phyloP scores from a whole-genome alignment of 2,329 filamentous ascomycete species.

The Rutstroemia sp. region DNA sequence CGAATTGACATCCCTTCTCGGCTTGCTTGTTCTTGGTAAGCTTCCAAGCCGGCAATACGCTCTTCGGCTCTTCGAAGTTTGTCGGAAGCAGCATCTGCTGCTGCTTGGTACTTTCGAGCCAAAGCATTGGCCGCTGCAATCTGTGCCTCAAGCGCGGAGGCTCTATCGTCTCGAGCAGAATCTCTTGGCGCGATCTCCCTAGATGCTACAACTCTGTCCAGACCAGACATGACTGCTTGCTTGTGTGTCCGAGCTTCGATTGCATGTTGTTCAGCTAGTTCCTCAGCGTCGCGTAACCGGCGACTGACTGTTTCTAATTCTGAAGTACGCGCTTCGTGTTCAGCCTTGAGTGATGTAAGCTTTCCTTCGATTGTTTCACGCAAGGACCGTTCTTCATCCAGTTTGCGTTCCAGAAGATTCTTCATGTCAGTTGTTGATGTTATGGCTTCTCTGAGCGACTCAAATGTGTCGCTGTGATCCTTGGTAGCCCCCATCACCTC shows the following conservation, averaged over 20 bases:
- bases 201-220: constrained; percentile 60
- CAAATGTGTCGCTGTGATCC: constrained; percentile 64
- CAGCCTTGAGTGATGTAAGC: constrained; percentile 65
- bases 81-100: constrained; percentile 79
- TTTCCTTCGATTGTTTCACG: constrained; percentile 71
- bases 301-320: constrained; percentile 71
- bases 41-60: constrained; percentile 90
- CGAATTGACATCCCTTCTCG: constrained; percentile 85
- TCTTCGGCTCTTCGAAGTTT: constrained; percentile 90
- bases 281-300: constrained; percentile 76
- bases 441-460: constrained; percentile 70
- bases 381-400: constrained; percentile 74
- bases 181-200: constrained; percentile 42
- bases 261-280: constrained; percentile 79
- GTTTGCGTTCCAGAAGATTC: constrained; percentile 66
- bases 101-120: constrained; percentile 81
- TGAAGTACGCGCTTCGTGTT: constrained; percentile 72
- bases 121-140: constrained; percentile 69
- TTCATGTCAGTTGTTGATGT: constrained; percentile 72
- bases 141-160: constrained; percentile 70
- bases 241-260: constrained; percentile 82
- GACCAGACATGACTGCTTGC: constrained; percentile 70
- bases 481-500: constrained; percentile 59
- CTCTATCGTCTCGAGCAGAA: constrained; percentile 54
- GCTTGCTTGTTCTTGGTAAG: constrained; percentile 95